These are phyloP conservation scores for Musa balbisiana DNA, from an alignment of 202 grass and related monocot species.

Conservation along the genomic window DNA sequence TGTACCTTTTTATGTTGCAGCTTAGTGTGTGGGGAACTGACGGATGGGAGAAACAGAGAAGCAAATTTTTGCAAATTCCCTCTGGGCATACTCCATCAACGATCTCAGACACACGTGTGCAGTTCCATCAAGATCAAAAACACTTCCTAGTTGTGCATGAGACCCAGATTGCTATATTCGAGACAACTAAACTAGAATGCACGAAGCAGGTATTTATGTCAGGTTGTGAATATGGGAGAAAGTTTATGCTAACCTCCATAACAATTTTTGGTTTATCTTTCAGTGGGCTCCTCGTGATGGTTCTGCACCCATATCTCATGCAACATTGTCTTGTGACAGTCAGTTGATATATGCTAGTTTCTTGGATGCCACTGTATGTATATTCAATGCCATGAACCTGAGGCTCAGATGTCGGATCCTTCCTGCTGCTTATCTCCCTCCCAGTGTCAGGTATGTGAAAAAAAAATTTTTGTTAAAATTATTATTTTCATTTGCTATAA, in stretches of 20 bases:
- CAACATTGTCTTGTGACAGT: slow-evolving; percentile 88
- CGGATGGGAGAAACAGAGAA: slow-evolving; percentile 86
- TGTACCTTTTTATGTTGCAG: slow-evolving; percentile 32
- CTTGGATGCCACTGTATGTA: slow-evolving; percentile 75
- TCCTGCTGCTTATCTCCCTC: slow-evolving; percentile 72
- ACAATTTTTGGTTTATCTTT: slow-evolving; percentile 8
- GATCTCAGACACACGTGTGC: slow-evolving; percentile 76
- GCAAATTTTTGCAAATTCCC: slow-evolving; percentile 62
- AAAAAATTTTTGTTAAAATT: not conserved
- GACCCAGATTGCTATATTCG: slow-evolving; percentile 84
- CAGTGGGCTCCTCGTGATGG: slow-evolving; percentile 73
- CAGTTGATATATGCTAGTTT: slow-evolving; percentile 88
- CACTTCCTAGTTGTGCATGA: slow-evolving; percentile 91
- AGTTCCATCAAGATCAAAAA: slow-evolving; percentile 94
- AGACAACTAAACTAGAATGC: slow-evolving; percentile 72
- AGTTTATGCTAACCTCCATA: not conserved
- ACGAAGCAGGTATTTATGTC: slow-evolving; percentile 47
- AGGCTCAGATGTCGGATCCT: slow-evolving; percentile 80
- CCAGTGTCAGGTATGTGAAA: slow-evolving; percentile 53
- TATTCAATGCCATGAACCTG: slow-evolving; percentile 75
- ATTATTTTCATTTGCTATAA: too few relatives aligned
- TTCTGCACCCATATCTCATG: slow-evolving; percentile 79
- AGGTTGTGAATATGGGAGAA: not conserved
- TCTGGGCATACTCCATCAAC: slow-evolving; percentile 52
- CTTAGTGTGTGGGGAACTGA: slow-evolving; percentile 87